phyloP scores from a whole-genome alignment of 768 basidiomycete genomes.

The Clitopilus passeckerianus region DNA sequence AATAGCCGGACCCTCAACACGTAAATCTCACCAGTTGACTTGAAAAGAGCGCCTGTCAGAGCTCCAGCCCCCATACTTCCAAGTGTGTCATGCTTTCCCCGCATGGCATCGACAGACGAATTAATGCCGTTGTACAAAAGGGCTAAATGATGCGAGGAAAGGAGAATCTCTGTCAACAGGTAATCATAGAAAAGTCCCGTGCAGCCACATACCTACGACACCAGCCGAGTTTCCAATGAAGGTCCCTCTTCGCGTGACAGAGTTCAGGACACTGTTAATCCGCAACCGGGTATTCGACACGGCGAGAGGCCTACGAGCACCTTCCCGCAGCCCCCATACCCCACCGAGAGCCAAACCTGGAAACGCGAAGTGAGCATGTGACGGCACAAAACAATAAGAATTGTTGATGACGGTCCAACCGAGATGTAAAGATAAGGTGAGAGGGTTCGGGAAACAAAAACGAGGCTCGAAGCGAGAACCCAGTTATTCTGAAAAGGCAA shows the following conservation, averaged over 20 bases:
- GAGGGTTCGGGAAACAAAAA: constrained; percentile 39
- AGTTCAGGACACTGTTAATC: constrained; percentile 96
- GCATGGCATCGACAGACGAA: constrained; percentile 82
- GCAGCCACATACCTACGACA: constrained; percentile 77
- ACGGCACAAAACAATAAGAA: constrained; percentile 79
- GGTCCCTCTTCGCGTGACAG: constrained; percentile 92
- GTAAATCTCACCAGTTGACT: constrained; percentile 77
- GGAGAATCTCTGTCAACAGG: background rate
- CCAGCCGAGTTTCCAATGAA: constrained; percentile 99
- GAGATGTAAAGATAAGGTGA: constrained; percentile 66
- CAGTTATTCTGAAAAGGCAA: constrained; percentile 46
- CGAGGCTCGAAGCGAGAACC: constrained; percentile 47
- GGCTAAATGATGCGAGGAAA: constrained; percentile 45
- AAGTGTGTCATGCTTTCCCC: constrained; percentile 87
- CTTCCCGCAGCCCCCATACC: constrained; percentile 94
- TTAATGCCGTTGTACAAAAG: constrained; percentile 96
- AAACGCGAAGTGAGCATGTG: constrained; percentile 68
- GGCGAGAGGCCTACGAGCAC: constrained; percentile 81
- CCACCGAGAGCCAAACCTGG: constrained; percentile 94
- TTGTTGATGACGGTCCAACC: constrained; percentile 49
- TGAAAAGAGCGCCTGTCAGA: constrained; percentile 86
- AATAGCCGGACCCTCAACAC: constrained; percentile 20
- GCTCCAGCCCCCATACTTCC: constrained; percentile 93
- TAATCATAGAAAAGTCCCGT: background rate
- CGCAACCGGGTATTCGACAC: constrained; percentile 83